These are phyloP conservation scores for Trichosanthes cucumerina DNA, from an alignment of 306 rosid species.

Conservation along the genomic window DNA sequence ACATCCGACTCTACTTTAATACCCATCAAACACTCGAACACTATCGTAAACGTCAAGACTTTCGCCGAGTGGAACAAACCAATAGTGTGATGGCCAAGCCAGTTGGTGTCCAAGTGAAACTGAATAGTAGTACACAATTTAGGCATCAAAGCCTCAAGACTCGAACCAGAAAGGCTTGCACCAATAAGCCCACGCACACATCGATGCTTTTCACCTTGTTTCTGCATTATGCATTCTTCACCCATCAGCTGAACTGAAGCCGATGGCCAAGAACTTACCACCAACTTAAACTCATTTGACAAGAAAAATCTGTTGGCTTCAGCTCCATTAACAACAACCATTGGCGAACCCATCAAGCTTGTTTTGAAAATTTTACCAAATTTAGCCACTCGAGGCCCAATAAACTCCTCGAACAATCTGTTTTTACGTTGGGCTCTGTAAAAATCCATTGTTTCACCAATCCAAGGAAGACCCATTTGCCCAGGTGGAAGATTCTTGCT, in stretches of 20 bases:
- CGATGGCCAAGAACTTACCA: constrained; percentile 83
- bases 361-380: constrained; percentile 64
- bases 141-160: constrained; percentile 47
- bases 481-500: constrained; percentile 53
- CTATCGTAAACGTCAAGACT: constrained; percentile 39
- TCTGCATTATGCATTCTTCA: constrained; percentile 62
- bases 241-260: constrained; percentile 83
- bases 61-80: constrained; percentile 48
- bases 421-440: constrained; percentile 54
- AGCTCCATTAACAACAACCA: constrained; percentile 67
- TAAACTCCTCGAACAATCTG: constrained; percentile 47
- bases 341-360: constrained; percentile 73
- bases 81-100: constrained; percentile 35
- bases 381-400: constrained; percentile 37
- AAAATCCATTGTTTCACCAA: constrained; percentile 77
- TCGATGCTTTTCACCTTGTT: constrained; percentile 53
- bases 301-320: constrained; percentile 55
- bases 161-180: constrained; percentile 34
- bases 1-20: constrained; percentile 41
- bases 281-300: constrained; percentile 78
- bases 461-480: constrained; percentile 61
- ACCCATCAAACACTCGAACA: constrained; percentile 71
- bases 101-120: constrained; percentile 29
- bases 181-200: constrained; percentile 42
- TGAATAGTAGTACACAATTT: constrained; percentile 35